Evolutionary conservation across 2,329 filamentous ascomycete species (phyloP).

Genomic region (Coleophoma eucalyptorum): DNA sequence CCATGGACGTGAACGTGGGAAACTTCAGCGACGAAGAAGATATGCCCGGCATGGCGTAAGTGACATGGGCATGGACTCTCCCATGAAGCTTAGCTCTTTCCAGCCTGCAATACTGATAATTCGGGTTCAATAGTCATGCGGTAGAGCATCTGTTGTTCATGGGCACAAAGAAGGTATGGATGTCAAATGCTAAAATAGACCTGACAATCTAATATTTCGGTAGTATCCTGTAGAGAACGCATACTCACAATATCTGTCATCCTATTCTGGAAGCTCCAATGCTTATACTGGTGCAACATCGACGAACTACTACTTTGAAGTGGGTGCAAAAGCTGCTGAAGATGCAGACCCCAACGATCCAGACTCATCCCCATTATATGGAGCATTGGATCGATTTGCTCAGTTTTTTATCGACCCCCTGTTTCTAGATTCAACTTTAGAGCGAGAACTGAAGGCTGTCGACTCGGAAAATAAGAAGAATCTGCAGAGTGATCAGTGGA

Average conservation of each 20-base stretch:
- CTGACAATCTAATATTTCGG: conserved; percentile 9
- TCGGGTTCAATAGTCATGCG: conserved; percentile 70
- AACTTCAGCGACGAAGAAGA: conserved; percentile 89
- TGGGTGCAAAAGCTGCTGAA: conserved; percentile 77
- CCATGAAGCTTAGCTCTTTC: not conserved
- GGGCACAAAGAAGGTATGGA: conserved; percentile 83
- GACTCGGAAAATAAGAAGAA: conserved; percentile 83
- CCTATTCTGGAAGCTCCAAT: conserved; percentile 89
- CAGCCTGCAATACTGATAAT: conserved; percentile 11
- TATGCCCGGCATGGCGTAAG: conserved; percentile 93
- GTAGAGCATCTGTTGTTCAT: conserved; percentile 96
- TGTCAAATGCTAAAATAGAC: not conserved
- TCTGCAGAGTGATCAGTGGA: conserved; percentile 69
- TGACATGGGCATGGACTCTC: conserved; percentile 47
- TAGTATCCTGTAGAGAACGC: conserved; percentile 91
- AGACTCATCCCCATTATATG: conserved; percentile 62
- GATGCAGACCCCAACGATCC: conserved; percentile 47
- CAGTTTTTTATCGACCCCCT: conserved; percentile 73
- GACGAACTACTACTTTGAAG: conserved; percentile 97
- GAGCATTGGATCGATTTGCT: conserved; percentile 69
- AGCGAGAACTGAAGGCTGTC: conserved; percentile 67
- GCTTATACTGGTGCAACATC: conserved; percentile 91
- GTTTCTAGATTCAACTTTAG: conserved; percentile 66
- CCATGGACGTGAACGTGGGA: conserved; percentile 92
- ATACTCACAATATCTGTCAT: conserved; percentile 88